phyloP scores from a whole-genome alignment of 2,329 filamentous ascomycete genomes.

The Fusarium brachygibbosum region DNA sequence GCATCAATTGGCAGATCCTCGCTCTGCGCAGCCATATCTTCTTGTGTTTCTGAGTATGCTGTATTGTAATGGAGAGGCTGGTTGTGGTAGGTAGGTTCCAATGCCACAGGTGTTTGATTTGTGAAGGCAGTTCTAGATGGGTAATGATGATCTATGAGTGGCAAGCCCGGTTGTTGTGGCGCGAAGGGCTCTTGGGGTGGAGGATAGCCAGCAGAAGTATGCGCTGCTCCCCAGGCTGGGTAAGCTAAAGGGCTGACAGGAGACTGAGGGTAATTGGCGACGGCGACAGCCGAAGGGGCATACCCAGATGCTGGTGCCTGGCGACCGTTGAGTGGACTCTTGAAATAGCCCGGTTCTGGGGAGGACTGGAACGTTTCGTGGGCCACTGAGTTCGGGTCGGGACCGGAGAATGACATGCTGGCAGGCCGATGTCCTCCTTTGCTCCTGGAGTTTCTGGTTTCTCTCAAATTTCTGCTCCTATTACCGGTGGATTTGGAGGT shows the following conservation, averaged over 20 bases:
- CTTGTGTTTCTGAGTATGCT: constrained; percentile 14
- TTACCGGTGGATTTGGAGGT: constrained; percentile 7
- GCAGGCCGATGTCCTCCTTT: constrained; percentile 32
- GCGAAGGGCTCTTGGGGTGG: constrained; percentile 24
- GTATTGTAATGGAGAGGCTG: constrained; percentile 14
- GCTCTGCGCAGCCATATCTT: constrained; percentile 27
- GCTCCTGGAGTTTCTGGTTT: constrained; percentile 23
- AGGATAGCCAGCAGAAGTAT: constrained; percentile 31
- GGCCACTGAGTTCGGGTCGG: constrained; percentile 25
- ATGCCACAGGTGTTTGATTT: constrained; percentile 10
- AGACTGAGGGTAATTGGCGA: constrained; percentile 29
- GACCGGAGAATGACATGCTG: constrained; percentile 25
- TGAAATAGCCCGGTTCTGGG: constrained; percentile 33
- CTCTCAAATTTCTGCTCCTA: constrained; percentile 19
- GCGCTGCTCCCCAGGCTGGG: constrained; percentile 28
- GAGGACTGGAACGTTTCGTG: constrained; percentile 31
- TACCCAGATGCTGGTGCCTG: constrained; percentile 15
- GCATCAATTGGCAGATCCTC: constrained; percentile 57
- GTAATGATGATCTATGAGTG: constrained; percentile 18
- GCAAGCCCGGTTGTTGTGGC: constrained; percentile 16
- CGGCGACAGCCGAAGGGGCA: constrained; percentile 12
- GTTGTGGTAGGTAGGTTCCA: constrained; percentile 2
- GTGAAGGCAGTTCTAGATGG: constrained; percentile 19
- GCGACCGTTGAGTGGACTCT: constrained; percentile 18
- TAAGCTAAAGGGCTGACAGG: constrained; percentile 17